phyloP scores from a whole-genome alignment of 192 early-diverging fungal species.

The Coemansia sp. region DNA sequence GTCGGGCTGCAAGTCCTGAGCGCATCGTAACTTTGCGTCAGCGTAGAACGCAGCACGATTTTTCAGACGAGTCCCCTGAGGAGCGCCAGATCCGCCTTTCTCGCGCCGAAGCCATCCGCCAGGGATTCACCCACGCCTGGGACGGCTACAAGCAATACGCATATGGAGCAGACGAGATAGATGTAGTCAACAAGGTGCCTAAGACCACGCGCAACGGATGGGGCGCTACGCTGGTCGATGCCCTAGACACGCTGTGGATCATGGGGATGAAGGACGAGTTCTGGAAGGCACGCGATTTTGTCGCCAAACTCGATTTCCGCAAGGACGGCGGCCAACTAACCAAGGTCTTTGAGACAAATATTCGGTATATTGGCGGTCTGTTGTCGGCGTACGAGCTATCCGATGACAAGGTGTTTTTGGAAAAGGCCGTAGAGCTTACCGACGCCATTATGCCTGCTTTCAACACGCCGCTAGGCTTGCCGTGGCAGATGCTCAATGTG shows the following conservation, averaged over 20 bases:
- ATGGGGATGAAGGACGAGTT: constrained; percentile 85
- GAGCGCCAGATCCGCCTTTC: constrained; percentile 22
- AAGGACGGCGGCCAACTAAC: constrained; percentile 66
- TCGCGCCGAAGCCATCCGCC: constrained; percentile 60
- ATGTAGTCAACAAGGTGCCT: constrained; percentile 36
- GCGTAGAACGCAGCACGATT: constrained; percentile 41
- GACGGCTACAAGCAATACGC: constrained; percentile 76
- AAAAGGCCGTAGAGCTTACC: constrained; percentile 77
- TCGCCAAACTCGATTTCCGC: constrained; percentile 66
- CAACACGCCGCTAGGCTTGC: constrained; percentile 69
- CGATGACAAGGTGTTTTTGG: constrained; percentile 64
- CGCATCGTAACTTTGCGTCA: constrained; percentile 19
- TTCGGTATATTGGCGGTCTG: constrained; percentile 86
- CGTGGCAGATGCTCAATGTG: constrained; percentile 75
- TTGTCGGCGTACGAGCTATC: constrained; percentile 81
- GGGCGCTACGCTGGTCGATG: constrained; percentile 88
- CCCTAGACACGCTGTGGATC: constrained; percentile 82
- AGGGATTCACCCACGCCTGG: constrained; percentile 73
- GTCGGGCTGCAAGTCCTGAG: constrained; percentile 23
- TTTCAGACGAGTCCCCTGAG: constrained; percentile 31
- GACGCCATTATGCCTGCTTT: constrained; percentile 79
- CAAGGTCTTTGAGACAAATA: constrained; percentile 89
- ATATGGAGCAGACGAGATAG: constrained; percentile 78
- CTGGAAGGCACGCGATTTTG: constrained; percentile 69
- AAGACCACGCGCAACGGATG: constrained; percentile 63